phyloP scores from a whole-genome alignment of 1,284 basidiomycete species.

The Trametes sp. region DNA sequence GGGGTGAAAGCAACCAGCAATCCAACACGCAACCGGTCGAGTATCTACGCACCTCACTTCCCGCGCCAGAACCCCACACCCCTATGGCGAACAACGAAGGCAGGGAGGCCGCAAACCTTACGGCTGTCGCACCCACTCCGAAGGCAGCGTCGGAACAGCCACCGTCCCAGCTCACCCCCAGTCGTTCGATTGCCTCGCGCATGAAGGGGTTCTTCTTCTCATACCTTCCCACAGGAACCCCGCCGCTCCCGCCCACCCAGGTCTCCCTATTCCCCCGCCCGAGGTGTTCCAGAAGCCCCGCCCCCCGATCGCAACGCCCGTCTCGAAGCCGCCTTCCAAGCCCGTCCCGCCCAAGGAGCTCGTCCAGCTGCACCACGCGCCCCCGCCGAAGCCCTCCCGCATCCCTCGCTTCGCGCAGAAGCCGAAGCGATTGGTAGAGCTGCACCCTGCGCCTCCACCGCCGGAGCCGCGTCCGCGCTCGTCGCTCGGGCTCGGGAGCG shows the following conservation, averaged over 20 bases:
- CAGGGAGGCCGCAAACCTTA: background rate
- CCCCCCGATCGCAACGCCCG: slow-evolving; percentile 65
- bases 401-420: slow-evolving; percentile 49
- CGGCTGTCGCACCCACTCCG: background rate
- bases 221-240: slow-evolving; percentile 55
- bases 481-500: slow-evolving; percentile 40
- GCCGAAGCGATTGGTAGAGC: slow-evolving; percentile 61
- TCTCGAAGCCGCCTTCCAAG: slow-evolving; percentile 53
- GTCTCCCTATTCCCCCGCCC: slow-evolving; percentile 61
- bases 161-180: slow-evolving; percentile 18
- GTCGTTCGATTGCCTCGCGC: slow-evolving; percentile 38
- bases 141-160: slow-evolving; percentile 15
- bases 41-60: slow-evolving; percentile 25
- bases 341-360: slow-evolving; percentile 65
- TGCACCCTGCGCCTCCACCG: slow-evolving; percentile 55
- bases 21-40: slow-evolving; percentile 10
- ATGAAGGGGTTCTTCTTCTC: slow-evolving; percentile 64
- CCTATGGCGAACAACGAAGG: slow-evolving; percentile 1
- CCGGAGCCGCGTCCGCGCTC: slow-evolving; percentile 36
- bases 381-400: slow-evolving; percentile 50
- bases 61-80: slow-evolving; percentile 15
- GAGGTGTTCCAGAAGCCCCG: slow-evolving; percentile 57
- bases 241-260: slow-evolving; percentile 34
- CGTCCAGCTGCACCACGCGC: slow-evolving; percentile 63
- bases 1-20: slow-evolving; percentile 11